Evolutionary conservation across 768 basidiomycete species (phyloP), one percentile per base, ranked within the genome.

Genomic region (Leccinellum albellum): DNA sequence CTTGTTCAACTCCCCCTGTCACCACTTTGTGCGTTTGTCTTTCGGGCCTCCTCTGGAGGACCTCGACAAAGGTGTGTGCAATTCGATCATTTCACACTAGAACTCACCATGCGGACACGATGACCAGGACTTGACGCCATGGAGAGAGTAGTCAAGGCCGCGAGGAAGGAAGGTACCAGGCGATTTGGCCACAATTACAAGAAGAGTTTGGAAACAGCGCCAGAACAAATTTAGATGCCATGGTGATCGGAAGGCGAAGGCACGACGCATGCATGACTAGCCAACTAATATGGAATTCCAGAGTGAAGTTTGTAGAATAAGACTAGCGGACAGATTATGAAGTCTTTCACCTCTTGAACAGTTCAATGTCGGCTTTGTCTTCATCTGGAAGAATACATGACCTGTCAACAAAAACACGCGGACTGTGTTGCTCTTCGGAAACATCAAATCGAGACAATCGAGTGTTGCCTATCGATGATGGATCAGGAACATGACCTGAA

Each of bases 361-460:
- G 80, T 57, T 85, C 75, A 1, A 85, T 89, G 70, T 98, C 96
- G 13, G 81, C 83, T 66, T 78, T 87, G 67, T 98, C 96, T 64
- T 93, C 91, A 13, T 85, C 92, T 9, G 85, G 73, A 60, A 92
- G 80, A 64, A 82, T 77, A 69, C 96, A 98, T 1, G 79, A 90
- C 92, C 72, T 88, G 85, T 73, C 96, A 97, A 67, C 50, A 57
- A 49, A 42, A 24, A 64, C 59, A 59, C 53, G 77, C 71, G 26
- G 82, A 79, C 48, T 86, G 85, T 3, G 94, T 94, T 17, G 91
- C 97, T 97, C 70, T 97, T 98, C 0, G 96, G 91, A 20, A 98
- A 75, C 0, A 96, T 95, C 48, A 98, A 75, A 99, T 97, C 0
- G 91, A 86, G 31, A 94, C 91, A 60, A 99, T 95, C 60, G 98